phyloP scores from a whole-genome alignment of 805 yeast species.

The Cyberlindnera saturnus region DNA sequence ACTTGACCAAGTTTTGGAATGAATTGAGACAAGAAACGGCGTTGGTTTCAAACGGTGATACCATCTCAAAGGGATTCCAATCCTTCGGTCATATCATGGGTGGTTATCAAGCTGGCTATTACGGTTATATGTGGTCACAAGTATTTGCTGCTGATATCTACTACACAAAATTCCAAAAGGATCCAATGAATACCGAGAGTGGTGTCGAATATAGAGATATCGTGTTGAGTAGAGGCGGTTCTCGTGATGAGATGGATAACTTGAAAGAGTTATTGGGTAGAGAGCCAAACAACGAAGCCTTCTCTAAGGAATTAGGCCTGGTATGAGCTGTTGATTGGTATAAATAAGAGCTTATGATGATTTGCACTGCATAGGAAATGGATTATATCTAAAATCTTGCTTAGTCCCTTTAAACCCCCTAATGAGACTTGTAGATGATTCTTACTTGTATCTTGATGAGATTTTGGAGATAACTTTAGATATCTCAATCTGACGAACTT shows the following conservation, averaged over 20 bases:
- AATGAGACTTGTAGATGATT: too few relatives aligned
- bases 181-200: conserved; percentile 56
- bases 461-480: too few relatives aligned
- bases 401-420: too few relatives aligned
- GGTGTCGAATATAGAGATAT: conserved; percentile 69
- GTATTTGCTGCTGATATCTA: conserved; percentile 83
- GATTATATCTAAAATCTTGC: too few relatives aligned
- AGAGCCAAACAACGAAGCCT: conserved; percentile 67
- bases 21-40: conserved; percentile 56
- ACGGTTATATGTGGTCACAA: conserved; percentile 81
- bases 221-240: conserved; percentile 67
- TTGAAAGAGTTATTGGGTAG: conserved; percentile 67
- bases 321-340: neutral
- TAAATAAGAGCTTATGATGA: too few relatives aligned
- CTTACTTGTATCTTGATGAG: too few relatives aligned
- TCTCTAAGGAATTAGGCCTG: conserved; percentile 60
- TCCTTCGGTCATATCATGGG: conserved; percentile 74
- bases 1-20: conserved; percentile 59
- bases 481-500: too few relatives aligned
- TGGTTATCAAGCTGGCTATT: conserved; percentile 83
- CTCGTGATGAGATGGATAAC: conserved; percentile 60
- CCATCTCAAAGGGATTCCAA: conserved; percentile 58
- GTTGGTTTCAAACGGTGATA: conserved; percentile 49
- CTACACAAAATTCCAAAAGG: conserved; percentile 57
- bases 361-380: too few relatives aligned